Base-by-base conservation (phyloP, 2,329 filamentous ascomycete genomes). In the Fusarium tjaetaba region DNA sequence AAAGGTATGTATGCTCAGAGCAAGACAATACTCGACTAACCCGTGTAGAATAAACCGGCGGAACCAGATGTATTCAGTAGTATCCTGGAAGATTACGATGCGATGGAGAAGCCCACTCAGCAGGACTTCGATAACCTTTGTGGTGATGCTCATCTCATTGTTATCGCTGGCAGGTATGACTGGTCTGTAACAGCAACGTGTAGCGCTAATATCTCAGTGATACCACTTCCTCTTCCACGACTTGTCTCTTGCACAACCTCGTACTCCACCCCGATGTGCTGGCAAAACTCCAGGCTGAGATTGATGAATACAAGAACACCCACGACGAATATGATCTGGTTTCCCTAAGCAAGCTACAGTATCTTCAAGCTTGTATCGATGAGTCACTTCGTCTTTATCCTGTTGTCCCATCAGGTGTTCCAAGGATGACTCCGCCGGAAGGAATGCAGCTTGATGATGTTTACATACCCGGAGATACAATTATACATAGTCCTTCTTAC, bases 321-420 rank as follows among this genome's bases (percentile, higher is more conserved):
- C 15, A 57, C 7, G 11, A 63, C 3, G 15, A 58, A 3, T 36
- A 43, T 0, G 61, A 73, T 14, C 51, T 75, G 0, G 10, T 61
- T 3, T 51, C 59, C 0, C 22, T 75, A 5, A 26, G 57, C 1
- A 67, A 73, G 16, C 60, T 71, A 3, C 38, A 61, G 11, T 75
- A 75, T n/a, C 51, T 75, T 0, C 70, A 75, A 18, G 72, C 73
- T 11, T 75, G 72, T 24, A 75, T 75, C 1, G 72, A 75, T 2
- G 73, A 75, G 15, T 68, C 72, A 0, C 70, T 75, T 24, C 72
- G 72, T 15, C 63, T 75, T 10, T 41, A 58, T 20, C 72, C 73
- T 1, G 65, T 72, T 10, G 49, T 75, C 3, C 70, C 70, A 0
- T 68, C 68, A 5, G 68, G 68, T 0, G 36, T 71, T 5, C 67